Base-by-base conservation (phyloP, 495 filamentous ascomycete species). In the Hypoxylon crocopeplum region DNA sequence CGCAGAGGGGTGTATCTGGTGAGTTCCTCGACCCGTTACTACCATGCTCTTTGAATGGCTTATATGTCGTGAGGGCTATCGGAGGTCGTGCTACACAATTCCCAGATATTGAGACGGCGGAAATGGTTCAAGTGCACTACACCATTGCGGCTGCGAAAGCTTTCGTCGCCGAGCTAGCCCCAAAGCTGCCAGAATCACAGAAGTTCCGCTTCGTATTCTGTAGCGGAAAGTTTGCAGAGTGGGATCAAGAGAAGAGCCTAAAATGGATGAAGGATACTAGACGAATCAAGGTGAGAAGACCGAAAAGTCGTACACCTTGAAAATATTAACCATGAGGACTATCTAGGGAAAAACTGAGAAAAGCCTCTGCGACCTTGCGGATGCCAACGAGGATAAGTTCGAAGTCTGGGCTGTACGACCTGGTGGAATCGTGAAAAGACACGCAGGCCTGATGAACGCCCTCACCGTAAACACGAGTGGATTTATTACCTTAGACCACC, bases 1-100 rank as follows among this genome's bases (percentile, higher is more conserved):
- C 29, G 81, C 78, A 1, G 73, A 80, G 27, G 79, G 73, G 12
- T 84, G 82, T 61, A 72, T 85, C 20, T 85, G 82, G 81, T 79
- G 52, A 56, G 59, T 62, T 40, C 27, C 12, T 21, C 25, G 13
- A n/a, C 2, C 34, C 6, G 25, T 22, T 12, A 15, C 19, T 30
- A 21, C 42, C 17, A 7, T 17, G 7, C 13, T 10, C 5, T 5
- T 27, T 27, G 15, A 6, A 20, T 4, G 20, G 13, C 40, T 61
- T 21, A 61, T 38, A 32, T 10, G 2, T 22, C 29, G 15, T 19
- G 10, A 74, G 69, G 73, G 49, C 67, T 8, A 57, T 75, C 41
- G 73, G 71, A 33, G 68, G 68, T 12, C 57, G 55, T 13, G 66
- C 57, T 0, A 42, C 40, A 5, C 49, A 70, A 25, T 75, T 74